Conservation (phyloP, 2,329 filamentous ascomycete species). For the Aspergillus novofumigatus region DNA sequence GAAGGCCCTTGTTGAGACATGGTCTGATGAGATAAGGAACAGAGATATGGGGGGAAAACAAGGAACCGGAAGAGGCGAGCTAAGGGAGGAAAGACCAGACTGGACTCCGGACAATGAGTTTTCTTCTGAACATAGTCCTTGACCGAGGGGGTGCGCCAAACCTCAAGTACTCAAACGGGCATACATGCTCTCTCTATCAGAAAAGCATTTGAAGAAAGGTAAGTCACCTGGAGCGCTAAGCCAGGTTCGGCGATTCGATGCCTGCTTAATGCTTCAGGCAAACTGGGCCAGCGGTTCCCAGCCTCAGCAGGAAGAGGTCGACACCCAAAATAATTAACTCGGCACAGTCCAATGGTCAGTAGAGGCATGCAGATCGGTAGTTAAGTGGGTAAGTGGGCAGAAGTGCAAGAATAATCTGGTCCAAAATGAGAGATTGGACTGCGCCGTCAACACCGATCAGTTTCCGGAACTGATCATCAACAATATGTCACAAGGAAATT, state of each 20-base stretch:
- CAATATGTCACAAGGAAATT: neutral
- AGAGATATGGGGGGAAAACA: neutral
- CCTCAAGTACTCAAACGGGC: neutral
- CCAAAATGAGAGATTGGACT: no score
- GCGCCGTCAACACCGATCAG: neutral
- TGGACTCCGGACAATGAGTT: neutral
- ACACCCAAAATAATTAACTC: neutral
- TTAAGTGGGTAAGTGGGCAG: neutral
- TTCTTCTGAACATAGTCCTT: constrained; percentile 11
- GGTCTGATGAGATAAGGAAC: constrained; percentile 1
- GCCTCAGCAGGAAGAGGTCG: neutral
- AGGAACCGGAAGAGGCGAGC: neutral
- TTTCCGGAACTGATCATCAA: neutral
- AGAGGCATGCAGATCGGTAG: neutral
- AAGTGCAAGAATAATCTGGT: neutral
- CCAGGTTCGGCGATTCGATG: neutral
- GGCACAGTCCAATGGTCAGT: neutral
- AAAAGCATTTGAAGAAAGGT: neutral
- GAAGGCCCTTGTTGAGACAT: constrained; percentile 26
- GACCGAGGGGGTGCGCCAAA: constrained; percentile 10
- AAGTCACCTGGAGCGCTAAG: constrained; percentile 1
- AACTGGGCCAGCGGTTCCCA: no score
- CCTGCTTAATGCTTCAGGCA: neutral
- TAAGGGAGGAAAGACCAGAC: neutral
- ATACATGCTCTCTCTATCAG: constrained; percentile 5